These are phyloP conservation scores for Nemania abortiva DNA, from an alignment of 2,329 filamentous ascomycete species.

Conservation along the genomic window DNA sequence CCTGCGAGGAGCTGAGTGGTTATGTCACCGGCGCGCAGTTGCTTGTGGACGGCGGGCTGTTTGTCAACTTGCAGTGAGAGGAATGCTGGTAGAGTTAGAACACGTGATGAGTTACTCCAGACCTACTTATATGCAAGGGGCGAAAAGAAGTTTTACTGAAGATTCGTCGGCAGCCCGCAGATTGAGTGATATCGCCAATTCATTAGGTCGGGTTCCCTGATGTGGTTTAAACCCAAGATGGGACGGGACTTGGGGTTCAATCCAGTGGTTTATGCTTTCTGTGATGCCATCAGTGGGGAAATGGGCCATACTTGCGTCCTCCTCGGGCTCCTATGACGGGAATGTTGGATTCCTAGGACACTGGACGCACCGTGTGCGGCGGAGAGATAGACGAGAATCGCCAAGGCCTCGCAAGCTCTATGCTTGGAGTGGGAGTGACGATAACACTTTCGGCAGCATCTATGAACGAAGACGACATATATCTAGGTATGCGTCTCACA, in stretches of 20 bases:
- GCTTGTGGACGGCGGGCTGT: slow-evolving; percentile 87
- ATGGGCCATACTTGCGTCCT: not conserved
- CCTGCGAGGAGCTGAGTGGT: slow-evolving; percentile 79
- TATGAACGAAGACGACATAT: no score
- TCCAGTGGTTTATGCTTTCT: not conserved
- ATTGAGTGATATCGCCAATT: not conserved
- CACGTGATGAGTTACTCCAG: not conserved
- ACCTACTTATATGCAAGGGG: no score
- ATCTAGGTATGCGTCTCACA: not conserved
- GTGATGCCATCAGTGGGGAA: not conserved
- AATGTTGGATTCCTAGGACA: no score
- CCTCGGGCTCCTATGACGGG: not conserved
- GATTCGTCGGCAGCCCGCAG: no score
- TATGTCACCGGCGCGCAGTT: slow-evolving; percentile 88
- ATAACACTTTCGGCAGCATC: not conserved
- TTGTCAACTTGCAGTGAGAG: slow-evolving; percentile 83
- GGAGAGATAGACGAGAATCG: no score
- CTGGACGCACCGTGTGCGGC: no score
- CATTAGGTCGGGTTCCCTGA: not conserved
- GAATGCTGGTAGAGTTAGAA: not conserved
- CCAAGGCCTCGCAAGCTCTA: no score
- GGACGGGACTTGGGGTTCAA: not conserved
- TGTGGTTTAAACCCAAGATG: no score
- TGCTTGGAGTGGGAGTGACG: not conserved
- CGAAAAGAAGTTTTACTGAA: no score